These are phyloP conservation scores for Ustilago esculenta DNA, from an alignment of 1,284 basidiomycete genomes.

Conservation along the genomic window DNA sequence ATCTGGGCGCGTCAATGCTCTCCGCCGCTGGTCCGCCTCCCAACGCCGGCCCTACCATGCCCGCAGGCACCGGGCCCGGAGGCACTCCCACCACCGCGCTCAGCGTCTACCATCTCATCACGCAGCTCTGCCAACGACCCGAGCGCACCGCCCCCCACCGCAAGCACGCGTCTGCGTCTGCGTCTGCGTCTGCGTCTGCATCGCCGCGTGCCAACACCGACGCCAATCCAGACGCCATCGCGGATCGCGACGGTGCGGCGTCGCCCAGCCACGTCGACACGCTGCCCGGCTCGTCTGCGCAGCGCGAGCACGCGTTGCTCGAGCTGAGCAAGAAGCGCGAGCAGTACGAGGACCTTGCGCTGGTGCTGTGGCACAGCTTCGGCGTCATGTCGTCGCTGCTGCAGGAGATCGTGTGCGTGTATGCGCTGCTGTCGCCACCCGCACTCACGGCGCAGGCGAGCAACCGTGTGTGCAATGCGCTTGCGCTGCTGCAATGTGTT, in stretches of 20 bases:
- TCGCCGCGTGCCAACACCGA: background rate
- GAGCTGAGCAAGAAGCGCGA: slow-evolving; percentile 99
- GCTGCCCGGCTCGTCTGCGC: slow-evolving; percentile 57
- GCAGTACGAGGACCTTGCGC: slow-evolving; percentile 96
- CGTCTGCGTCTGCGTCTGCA: no score
- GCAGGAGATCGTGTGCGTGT: slow-evolving; percentile 98
- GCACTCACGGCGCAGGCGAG: slow-evolving; percentile 96
- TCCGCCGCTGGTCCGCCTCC: slow-evolving; percentile 56
- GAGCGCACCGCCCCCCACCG: slow-evolving; percentile 37
- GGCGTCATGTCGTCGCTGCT: slow-evolving; percentile 98
- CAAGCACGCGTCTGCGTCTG: slow-evolving; percentile 25
- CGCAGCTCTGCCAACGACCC: slow-evolving; percentile 65
- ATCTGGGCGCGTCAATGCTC: slow-evolving; percentile 58
- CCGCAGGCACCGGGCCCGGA: slow-evolving; percentile 58
- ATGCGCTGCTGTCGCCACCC: slow-evolving; percentile 93
- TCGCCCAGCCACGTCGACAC: slow-evolving; percentile 33
- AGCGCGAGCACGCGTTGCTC: slow-evolving; percentile 70
- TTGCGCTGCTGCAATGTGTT: slow-evolving; percentile 96
- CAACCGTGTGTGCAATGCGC: slow-evolving; percentile 99
- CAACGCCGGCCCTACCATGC: slow-evolving; percentile 54
- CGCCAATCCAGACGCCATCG: background rate
- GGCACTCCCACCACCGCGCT: slow-evolving; percentile 63
- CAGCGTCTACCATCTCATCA: slow-evolving; percentile 64
- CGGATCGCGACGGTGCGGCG: slow-evolving; percentile 14
- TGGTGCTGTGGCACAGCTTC: slow-evolving; percentile 98